Conservation (phyloP, 202 grass and related monocot species). For the Alloteropsis angusta region DNA sequence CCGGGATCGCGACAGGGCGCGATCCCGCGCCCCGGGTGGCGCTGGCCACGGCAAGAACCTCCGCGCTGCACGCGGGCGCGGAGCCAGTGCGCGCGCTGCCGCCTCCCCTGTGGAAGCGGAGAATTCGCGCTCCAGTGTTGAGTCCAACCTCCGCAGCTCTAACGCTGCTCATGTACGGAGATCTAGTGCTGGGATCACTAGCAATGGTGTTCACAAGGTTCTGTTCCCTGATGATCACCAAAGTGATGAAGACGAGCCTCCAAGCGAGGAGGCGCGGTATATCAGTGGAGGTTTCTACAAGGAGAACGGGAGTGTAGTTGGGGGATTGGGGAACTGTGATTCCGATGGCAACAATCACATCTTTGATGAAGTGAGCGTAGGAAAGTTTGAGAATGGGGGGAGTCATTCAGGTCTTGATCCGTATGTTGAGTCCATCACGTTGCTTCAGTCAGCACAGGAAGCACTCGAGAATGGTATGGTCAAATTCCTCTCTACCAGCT, state of each 20-base stretch:
- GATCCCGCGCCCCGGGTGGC: conserved; percentile 24
- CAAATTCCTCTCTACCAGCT: background rate
- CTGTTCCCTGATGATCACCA: conserved; percentile 44
- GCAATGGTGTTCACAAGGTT: conserved; percentile 41
- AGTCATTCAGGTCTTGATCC: conserved; percentile 37
- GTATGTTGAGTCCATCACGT: conserved; percentile 29
- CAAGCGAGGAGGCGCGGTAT: conserved; percentile 23
- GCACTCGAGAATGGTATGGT: conserved; percentile 63
- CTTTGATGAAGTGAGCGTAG: conserved; percentile 22
- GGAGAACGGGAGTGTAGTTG: conserved; percentile 39
- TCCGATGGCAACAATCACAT: conserved; percentile 16
- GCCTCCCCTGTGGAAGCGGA: conserved; percentile 39
- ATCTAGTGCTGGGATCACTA: conserved; percentile 18
- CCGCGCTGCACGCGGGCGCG: conserved; percentile 33
- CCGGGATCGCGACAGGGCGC: conserved; percentile 42
- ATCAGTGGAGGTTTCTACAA: conserved; percentile 24
- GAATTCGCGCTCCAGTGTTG: conserved; percentile 55
- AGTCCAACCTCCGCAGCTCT: conserved; percentile 36
- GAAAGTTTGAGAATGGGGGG: conserved; percentile 39
- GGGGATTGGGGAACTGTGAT: conserved; percentile 38
- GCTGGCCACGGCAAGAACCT: conserved; percentile 33
- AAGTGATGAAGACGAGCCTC: conserved; percentile 46
- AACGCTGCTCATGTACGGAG: conserved; percentile 2
- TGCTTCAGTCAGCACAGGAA: conserved; percentile 56
- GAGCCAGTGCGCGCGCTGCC: conserved; percentile 16